These are phyloP conservation scores for Neonectria ditissima DNA, from an alignment of 2,329 filamentous ascomycete species.

Conservation along the genomic window DNA sequence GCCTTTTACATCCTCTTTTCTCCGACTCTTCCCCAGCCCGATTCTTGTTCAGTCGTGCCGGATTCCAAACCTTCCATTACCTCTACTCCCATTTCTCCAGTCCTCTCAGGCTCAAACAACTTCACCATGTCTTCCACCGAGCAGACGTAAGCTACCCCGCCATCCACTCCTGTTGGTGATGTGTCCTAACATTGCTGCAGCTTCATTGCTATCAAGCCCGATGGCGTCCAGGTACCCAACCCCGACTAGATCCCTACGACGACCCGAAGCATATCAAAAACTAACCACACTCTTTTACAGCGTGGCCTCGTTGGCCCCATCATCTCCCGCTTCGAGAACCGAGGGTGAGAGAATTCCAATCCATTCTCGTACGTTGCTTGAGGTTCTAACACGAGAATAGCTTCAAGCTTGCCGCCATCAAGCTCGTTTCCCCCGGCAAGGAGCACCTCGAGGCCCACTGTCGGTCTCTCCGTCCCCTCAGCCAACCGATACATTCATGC, in stretches of 20 bases:
- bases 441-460: conserved; percentile 98
- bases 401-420: conserved; percentile 99
- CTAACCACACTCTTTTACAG: conserved; percentile 60
- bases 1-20: conserved; percentile 53
- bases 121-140: conserved; percentile 77
- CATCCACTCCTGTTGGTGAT: conserved; percentile 40
- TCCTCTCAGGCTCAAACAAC: conserved; percentile 45
- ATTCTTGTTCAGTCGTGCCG: conserved; percentile 44
- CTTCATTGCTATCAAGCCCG: conserved; percentile 99
- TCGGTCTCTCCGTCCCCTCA: conserved; percentile 53
- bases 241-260: conserved; percentile 3
- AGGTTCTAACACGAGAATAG: conserved; percentile 57
- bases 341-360: conserved; percentile 71
- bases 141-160: conserved; percentile 79
- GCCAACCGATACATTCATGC: conserved; percentile 35
- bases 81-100: conserved; percentile 46
- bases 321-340: conserved; percentile 97
- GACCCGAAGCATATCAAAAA: conserved; percentile 1
- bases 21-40: conserved; percentile 45
- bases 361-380: conserved; percentile 27
- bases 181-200: conserved; percentile 61
- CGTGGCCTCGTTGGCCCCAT: conserved; percentile 98
- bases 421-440: conserved; percentile 89
- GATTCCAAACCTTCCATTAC: conserved; percentile 44
- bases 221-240: conserved; percentile 91